These are phyloP conservation scores for Aspergillus neotritici DNA, from an alignment of 2,329 filamentous ascomycete genomes.

Conservation along the genomic window DNA sequence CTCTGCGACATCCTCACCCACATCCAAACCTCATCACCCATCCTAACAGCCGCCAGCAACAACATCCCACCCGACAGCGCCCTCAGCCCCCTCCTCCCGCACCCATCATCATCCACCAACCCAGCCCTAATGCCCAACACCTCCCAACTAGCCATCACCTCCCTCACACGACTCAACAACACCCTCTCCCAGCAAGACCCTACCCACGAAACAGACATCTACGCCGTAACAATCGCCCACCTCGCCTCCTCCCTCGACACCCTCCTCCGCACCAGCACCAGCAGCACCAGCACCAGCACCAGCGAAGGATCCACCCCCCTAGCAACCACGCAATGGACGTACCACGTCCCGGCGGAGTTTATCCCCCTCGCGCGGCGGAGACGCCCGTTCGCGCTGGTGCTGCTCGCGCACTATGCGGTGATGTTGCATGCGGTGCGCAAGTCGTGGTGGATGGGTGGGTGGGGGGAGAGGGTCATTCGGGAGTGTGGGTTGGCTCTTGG, in stretches of 20 bases:
- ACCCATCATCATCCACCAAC: no score
- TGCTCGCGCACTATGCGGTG: conserved; percentile 42
- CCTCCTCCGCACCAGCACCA: conserved; percentile 27
- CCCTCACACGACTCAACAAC: conserved; percentile 22
- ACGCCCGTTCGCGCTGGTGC: conserved; percentile 38
- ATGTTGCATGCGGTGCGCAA: conserved; percentile 55
- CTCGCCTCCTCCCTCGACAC: conserved; percentile 23
- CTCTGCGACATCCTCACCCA: conserved; percentile 27
- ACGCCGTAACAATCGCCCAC: conserved; percentile 23
- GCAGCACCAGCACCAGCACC: conserved; percentile 17
- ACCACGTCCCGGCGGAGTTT: conserved; percentile 58
- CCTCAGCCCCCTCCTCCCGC: conserved; percentile 21
- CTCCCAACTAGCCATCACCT: conserved; percentile 25
- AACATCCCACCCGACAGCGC: conserved; percentile 20
- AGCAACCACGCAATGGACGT: conserved; percentile 51
- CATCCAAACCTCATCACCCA: conserved; percentile 25
- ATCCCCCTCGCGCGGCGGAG: conserved; percentile 38
- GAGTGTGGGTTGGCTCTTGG: conserved; percentile 44
- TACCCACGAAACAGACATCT: conserved; percentile 23
- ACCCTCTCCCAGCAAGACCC: conserved; percentile 17
- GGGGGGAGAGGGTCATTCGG: conserved; percentile 60
- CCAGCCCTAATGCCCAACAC: conserved; percentile 31
- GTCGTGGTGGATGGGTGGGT: conserved; percentile 66
- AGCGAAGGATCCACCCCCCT: no score
- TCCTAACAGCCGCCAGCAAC: conserved; percentile 19